Evolutionary conservation across 2,329 filamentous ascomycete species (phyloP).

Genomic region (Monosporascus sp.): DNA sequence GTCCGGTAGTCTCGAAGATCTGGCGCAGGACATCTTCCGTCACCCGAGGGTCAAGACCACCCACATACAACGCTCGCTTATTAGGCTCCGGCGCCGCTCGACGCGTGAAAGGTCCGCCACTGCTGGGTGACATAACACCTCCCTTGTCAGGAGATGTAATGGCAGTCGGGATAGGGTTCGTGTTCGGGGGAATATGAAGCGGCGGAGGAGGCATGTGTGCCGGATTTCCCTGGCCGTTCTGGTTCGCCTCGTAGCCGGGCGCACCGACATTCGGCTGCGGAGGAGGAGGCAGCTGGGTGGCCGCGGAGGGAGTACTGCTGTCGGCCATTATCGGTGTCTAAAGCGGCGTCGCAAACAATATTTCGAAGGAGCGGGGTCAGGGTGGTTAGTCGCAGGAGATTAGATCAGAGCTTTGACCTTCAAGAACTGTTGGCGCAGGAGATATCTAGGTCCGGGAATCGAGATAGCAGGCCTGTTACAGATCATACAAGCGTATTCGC

Average conservation of each 20-base stretch:
- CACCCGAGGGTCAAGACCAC: slow-evolving; percentile 88
- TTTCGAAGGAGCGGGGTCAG: not conserved
- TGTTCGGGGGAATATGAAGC: slow-evolving; percentile 93
- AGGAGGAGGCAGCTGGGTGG: slow-evolving; percentile 63
- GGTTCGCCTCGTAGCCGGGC: slow-evolving; percentile 71
- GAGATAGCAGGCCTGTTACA: not conserved
- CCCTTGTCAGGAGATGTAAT: slow-evolving; percentile 72
- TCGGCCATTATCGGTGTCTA: slow-evolving; percentile 65
- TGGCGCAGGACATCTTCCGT: slow-evolving; percentile 95
- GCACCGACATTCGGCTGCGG: slow-evolving; percentile 64
- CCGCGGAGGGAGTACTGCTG: slow-evolving; percentile 55
- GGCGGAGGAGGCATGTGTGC: slow-evolving; percentile 85
- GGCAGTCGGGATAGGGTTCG: slow-evolving; percentile 87
- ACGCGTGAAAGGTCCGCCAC: slow-evolving; percentile 73
- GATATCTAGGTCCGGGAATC: not conserved
- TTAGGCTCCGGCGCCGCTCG: slow-evolving; percentile 96
- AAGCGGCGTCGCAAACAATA: slow-evolving; percentile 8
- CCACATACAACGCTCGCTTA: slow-evolving; percentile 95
- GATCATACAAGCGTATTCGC: not conserved
- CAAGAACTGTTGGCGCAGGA: not conserved
- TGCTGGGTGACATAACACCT: slow-evolving; percentile 78
- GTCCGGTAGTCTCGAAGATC: slow-evolving; percentile 97
- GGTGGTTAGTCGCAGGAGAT: slow-evolving; percentile 7
- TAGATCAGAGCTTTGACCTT: not conserved
- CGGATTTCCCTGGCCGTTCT: slow-evolving; percentile 64